Evolutionary conservation across 768 basidiomycete species (phyloP).

Genomic region (Panaeolus cyanescens): DNA sequence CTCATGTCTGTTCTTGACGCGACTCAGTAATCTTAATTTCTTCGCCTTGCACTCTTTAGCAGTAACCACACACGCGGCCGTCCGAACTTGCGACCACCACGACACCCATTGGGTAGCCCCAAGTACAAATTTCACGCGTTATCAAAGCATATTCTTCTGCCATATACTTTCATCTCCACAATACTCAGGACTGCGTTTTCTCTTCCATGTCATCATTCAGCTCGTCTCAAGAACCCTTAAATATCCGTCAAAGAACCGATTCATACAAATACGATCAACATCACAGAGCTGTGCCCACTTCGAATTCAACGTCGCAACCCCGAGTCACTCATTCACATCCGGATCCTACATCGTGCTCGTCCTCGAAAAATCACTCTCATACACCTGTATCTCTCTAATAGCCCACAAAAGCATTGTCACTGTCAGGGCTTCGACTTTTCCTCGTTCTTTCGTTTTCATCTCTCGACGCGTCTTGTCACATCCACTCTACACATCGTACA

Average conservation of each 20-base stretch:
- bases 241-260: neutral
- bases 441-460: neutral
- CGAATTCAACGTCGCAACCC: neutral
- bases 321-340: neutral
- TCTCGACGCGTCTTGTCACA: neutral
- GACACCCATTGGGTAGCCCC: no score
- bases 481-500: neutral
- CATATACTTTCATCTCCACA: no score
- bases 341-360: neutral
- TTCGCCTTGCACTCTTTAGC: no score
- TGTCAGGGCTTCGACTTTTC: neutral
- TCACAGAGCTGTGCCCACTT: neutral
- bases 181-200: neutral
- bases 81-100: no score
- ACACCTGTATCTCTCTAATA: no score
- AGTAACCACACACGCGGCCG: no score
- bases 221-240: neutral
- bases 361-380: no score
- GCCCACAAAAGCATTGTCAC: no score
- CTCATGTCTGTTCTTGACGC: no score
- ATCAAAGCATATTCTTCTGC: no score
- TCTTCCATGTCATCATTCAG: neutral
- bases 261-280: neutral
- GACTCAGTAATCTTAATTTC: no score
- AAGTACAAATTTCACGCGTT: no score